Base-by-base conservation (phyloP, 352 stramenopile species). In the Phytophthora rubi region DNA sequence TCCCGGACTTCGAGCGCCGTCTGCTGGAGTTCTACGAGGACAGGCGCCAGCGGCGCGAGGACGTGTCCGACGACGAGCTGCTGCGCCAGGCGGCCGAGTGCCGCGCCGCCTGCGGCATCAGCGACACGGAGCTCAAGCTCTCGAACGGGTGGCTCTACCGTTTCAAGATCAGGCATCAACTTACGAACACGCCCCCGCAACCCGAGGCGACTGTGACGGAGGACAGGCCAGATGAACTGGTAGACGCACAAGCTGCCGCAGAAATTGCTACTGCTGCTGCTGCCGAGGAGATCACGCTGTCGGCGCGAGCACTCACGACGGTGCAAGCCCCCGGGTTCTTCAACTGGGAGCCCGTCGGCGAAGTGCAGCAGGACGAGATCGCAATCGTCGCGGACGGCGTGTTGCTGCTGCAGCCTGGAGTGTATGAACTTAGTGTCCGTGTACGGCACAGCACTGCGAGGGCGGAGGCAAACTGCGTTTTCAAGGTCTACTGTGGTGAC, bases 131-230 rank as follows among this genome's bases (percentile, higher is more conserved):
- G 51, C 75, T 85, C 62, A 80, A 81, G 68, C 72, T 85, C 23
- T 82, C 75, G 42, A 85, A 85, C 58, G 77, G 77, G 6, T 85
- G 77, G 77, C 64, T 85, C 49, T 73, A 85, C 61, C 79, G 71
- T 13, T 85, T 85, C 47, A 85, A 85, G 60, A 73, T 68, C 32
- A 64, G 75, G 1, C 75, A 82, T 57, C 53, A 70, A 44, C 63
- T 80, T 12, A 53, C 39, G 26, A 47, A 16, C 4, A 32, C 52
- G 21, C 47, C 59, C 18, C 21, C 59, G 18, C 51, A 65, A 49
- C 13, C 9, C 5, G 18, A 8, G 10, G 30, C 3, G 15, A 30
- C 26, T 23, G 16, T 13, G 21, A 15, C 32, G 21, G 37, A 62
- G 28, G 51, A 62, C 23, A 59, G 33, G 12, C 2, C 48, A n/a